phyloP scores from a whole-genome alignment of 768 basidiomycete genomes.

The Boletus rubroflammeus region DNA sequence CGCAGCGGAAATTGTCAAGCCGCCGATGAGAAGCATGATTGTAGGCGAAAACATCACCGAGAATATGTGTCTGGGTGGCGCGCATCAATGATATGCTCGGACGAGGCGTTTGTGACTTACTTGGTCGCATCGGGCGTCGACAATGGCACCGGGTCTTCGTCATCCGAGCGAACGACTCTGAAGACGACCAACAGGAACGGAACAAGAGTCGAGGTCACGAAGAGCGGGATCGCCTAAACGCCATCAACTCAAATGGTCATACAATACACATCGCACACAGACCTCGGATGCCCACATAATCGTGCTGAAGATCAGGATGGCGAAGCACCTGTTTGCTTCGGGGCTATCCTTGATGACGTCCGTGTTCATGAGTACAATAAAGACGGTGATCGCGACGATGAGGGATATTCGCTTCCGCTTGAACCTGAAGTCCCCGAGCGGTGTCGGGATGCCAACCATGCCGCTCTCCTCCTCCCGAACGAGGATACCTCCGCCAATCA shows the following conservation, averaged over 20 bases:
- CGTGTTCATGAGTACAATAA: constrained; percentile 59
- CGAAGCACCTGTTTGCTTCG: constrained; percentile 87
- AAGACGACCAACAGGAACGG: constrained; percentile 87
- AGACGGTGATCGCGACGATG: constrained; percentile 51
- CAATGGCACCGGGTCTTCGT: constrained; percentile 50
- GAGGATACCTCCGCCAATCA: constrained; percentile 44
- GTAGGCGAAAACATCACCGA: constrained; percentile 96
- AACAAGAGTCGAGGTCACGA: constrained; percentile 91
- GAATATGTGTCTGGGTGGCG: constrained; percentile 69
- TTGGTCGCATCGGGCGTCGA: constrained; percentile 72
- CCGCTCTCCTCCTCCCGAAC: constrained; percentile 39
- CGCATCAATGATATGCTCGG: neutral
- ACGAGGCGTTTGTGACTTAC: constrained; percentile 40
- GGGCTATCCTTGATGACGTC: constrained; percentile 49
- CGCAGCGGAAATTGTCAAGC: constrained; percentile 96
- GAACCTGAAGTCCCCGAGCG: constrained; percentile 61
- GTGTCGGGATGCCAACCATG: constrained; percentile 50
- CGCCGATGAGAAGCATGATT: constrained; percentile 96
- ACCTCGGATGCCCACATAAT: constrained; percentile 97
- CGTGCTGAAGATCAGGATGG: constrained; percentile 85
- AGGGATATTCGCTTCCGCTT: constrained; percentile 61
- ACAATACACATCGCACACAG: neutral
- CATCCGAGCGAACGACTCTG: constrained; percentile 58
- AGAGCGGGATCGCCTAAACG: constrained; percentile 88
- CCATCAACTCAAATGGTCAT: neutral